A percentile compares a stretch with the other conserved stretches of the same genome.
phyloP scores from a whole-genome alignment of 495 filamentous ascomycete species.

The Cenococcum geophilum region DNA sequence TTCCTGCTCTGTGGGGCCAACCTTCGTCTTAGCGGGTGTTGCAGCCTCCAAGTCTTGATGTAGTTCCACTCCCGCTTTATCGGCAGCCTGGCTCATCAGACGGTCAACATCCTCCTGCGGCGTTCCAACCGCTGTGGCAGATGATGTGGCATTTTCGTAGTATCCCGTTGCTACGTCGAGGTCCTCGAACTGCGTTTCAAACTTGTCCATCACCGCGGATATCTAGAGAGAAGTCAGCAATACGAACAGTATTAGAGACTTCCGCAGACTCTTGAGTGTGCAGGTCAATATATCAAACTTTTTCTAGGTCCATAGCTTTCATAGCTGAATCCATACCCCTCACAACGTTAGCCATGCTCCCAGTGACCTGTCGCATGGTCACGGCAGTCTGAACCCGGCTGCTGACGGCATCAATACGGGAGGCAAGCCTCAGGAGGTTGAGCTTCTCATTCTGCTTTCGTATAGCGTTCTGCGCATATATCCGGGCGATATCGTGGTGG shows the following conservation, averaged over 20 bases:
- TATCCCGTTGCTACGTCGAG: conserved; percentile 75
- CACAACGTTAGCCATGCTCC: conserved; percentile 59
- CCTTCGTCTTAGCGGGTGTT: conserved; percentile 38
- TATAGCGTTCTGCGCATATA: conserved; percentile 79
- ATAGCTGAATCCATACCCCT: conserved; percentile 60
- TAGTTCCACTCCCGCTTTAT: conserved; percentile 74
- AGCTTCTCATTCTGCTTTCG: conserved; percentile 67
- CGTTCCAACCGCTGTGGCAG: conserved; percentile 65
- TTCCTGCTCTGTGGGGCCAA: conserved; percentile 41
- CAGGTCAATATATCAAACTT: conserved; percentile 37
- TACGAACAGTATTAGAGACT: too few species aligned
- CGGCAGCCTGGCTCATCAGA: conserved; percentile 70
- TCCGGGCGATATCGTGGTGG: conserved; percentile 70
- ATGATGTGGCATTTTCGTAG: conserved; percentile 75
- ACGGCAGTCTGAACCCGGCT: conserved; percentile 59
- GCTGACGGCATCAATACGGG: conserved; percentile 57
- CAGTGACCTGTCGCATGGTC: conserved; percentile 59
- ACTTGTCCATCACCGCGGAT: conserved; percentile 63
- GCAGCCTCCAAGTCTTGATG: conserved; percentile 58
- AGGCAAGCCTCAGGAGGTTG: conserved; percentile 55
- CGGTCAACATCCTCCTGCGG: conserved; percentile 80
- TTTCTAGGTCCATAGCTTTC: conserved; percentile 66
- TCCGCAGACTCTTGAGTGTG: not conserved
- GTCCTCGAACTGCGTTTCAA: conserved; percentile 78
- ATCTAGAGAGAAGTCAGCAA: conserved; percentile 40